Evolutionary conservation across 805 yeast genomes (phyloP), one percentile per base, ranked within the genome.

Genomic region (Ogataea sp.): DNA sequence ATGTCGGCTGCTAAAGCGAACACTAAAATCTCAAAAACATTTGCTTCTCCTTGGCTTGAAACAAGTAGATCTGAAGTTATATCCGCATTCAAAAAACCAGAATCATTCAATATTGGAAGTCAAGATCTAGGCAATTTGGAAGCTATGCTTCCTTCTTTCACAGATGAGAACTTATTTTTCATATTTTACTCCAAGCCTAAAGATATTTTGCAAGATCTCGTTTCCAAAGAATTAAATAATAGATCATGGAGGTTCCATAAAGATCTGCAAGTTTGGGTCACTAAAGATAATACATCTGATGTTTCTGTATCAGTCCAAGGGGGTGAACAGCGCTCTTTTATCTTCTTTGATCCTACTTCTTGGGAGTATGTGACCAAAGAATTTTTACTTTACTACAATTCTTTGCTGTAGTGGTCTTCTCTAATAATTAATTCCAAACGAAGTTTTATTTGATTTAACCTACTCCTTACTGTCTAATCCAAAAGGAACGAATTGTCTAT

Each of bases 221-320:
- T 95, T 4, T 94, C 97, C 6, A 70, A 90, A 43, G 97, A 90
- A 59, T 72, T 93, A 49, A 86, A 87, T 51, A 79, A 79, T 45
- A 73, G 98, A 51, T 93, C 90, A 62, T 93, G 99, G 99, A 75
- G 97, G 49, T 93, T 85, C 55, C 98, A 93, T 63, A 90, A 88
- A 63, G 95, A 87, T 44, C 73, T 93, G 41, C 94, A 89, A 64
- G 88, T 93, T 38, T 93, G 98, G 98, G 66, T 93, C 43, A 93
- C 98, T 11, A 93, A 93, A 60, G 96, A 88, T 53, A 84, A 95
- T 23, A 76, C 78, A 51, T 79, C 80, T 44, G 97, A 90, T 59
- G 96, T 97, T 1, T 75, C 85, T 14, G 85, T 87, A 43, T 75
- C 83, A 26, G 82, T 81, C 28, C 90, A 84, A 41, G 72, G 68